Base-by-base conservation (phyloP, 495 filamentous ascomycete species). In the Tuber aestivum region DNA sequence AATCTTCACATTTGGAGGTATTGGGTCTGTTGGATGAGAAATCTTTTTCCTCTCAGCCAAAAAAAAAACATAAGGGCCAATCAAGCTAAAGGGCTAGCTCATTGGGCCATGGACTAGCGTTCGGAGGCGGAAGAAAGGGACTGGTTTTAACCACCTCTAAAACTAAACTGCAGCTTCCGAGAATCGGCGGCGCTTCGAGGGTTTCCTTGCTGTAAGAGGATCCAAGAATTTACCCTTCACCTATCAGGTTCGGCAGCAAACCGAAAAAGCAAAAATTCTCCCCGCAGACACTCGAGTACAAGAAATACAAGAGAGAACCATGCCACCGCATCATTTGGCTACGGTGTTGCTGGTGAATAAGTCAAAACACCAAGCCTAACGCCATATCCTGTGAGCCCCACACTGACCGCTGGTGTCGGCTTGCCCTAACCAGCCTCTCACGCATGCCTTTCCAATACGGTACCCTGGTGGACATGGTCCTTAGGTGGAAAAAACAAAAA, bases 351-450 rank as follows among this genome's bases (percentile, higher is more conserved):
- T 79, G 70, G 45, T 45, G 38, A 76, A 79, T 79, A 75, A 75
- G 74, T 79, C 77, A 79, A 79, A 79, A 79, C 72, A 78, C 76
- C 69, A 75, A 69, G 77, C 71, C 56, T 65, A 32, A 16, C 27
- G 27, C 56, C 27, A 65, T 65, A 35, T 65, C 56, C 76, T 32
- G 23, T 72, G 27, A 72, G 72, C 71, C 74, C 71, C 65, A 73
- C 76, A 44, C 48, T 70, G 35, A 32, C 72, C 68, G 50, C 38
- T 44, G 56, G 72, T 75, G 61, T 79, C 76, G 70, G 78, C 78
- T 72, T 79, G 65, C 77, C 78, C 41, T 70, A 79, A 79, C 72
- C 45, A 79, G 78, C 70, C 77, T 69, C 72, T 79, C 40, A 70
- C 72, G 76, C 78, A 75, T 65, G 56, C 12, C 27, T 65, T 65